Conservation (phyloP, 257 asterid genomes). For the Echites panduratus region DNA sequence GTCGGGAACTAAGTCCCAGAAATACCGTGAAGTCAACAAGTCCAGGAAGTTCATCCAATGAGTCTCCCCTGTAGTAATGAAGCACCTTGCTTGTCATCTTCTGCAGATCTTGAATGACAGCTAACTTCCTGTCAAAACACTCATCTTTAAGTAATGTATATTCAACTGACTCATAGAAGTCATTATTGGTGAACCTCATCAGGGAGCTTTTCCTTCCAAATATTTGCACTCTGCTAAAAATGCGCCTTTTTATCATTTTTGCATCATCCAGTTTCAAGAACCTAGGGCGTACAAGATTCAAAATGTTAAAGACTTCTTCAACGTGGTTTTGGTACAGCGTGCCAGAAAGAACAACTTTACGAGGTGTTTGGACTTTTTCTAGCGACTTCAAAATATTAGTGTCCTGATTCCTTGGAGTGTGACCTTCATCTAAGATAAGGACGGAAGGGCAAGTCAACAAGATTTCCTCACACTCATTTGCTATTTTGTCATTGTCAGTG, state of each 20-base stretch:
- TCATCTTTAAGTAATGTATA: constrained; percentile 55
- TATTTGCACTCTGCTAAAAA: constrained; percentile 67
- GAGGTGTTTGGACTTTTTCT: constrained; percentile 71
- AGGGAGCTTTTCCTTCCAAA: constrained; percentile 31
- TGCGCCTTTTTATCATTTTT: constrained; percentile 56
- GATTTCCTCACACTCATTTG: constrained; percentile 52
- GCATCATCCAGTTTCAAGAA: constrained; percentile 62
- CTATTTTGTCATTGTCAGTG: constrained; percentile 33
- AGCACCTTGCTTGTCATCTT: constrained; percentile 74
- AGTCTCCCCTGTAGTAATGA: constrained; percentile 90
- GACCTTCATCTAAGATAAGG: constrained; percentile 86
- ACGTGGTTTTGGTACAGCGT: constrained; percentile 92
- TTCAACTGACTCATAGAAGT: constrained; percentile 70
- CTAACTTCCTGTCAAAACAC: constrained; percentile 47
- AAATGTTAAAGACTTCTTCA: constrained; percentile 73
- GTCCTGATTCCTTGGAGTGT: constrained; percentile 80
- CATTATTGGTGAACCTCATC: constrained; percentile 45
- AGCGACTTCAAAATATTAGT: constrained; percentile 76
- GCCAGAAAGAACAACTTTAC: constrained; percentile 92
- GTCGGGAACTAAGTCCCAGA: constrained; percentile 54
- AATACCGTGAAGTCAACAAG: constrained; percentile 74
- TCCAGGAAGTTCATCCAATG: constrained; percentile 89
- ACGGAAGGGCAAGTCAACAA: constrained; percentile 59
- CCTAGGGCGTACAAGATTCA: constrained; percentile 90
- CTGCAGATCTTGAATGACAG: constrained; percentile 71